Evolutionary conservation across 257 asterid genomes (phyloP).

Genomic region (Gentiana straminea): DNA sequence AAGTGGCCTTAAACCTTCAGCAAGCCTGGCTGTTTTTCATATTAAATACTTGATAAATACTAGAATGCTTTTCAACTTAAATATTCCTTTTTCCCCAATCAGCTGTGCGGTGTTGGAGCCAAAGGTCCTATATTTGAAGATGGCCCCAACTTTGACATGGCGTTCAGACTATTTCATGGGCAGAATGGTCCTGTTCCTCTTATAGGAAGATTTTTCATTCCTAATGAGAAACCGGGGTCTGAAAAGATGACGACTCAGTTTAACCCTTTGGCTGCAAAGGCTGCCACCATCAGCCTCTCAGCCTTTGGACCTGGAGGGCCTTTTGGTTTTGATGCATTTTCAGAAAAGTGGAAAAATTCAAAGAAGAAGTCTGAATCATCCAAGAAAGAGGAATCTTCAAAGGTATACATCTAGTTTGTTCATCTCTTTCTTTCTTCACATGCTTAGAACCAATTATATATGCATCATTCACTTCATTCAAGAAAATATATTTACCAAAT

Average conservation of each 20-base stretch:
- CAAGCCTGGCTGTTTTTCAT: too few species aligned
- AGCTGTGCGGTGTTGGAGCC: conserved; percentile 33
- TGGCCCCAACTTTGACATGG: conserved; percentile 83
- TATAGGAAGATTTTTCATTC: conserved; percentile 38
- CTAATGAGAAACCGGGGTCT: conserved; percentile 31
- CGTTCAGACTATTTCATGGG: conserved; percentile 92
- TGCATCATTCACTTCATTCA: too few species aligned
- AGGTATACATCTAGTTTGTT: conserved; percentile 25
- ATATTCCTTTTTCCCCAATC: conserved; percentile 13
- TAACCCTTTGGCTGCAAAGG: conserved; percentile 90
- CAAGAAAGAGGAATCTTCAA: conserved; percentile 47
- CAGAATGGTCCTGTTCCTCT: conserved; percentile 90
- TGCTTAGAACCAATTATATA: too few species aligned
- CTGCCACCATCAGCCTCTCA: conserved; percentile 87
- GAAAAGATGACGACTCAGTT: conserved; percentile 46
- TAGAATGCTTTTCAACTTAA: neutral
- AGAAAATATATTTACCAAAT: too few species aligned
- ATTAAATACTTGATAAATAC: neutral
- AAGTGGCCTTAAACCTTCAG: too few species aligned
- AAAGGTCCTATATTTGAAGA: conserved; percentile 96
- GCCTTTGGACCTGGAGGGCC: conserved; percentile 83
- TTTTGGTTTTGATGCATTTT: conserved; percentile 75
- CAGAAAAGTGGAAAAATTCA: conserved; percentile 47
- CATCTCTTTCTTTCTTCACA: too few species aligned
- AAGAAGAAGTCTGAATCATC: conserved; percentile 50